Percentiles rank a stretch among this genome's conserved stretches.
Evolutionary conservation across 2,329 filamentous ascomycete species (phyloP).

Genomic region (Colletotrichum musae): DNA sequence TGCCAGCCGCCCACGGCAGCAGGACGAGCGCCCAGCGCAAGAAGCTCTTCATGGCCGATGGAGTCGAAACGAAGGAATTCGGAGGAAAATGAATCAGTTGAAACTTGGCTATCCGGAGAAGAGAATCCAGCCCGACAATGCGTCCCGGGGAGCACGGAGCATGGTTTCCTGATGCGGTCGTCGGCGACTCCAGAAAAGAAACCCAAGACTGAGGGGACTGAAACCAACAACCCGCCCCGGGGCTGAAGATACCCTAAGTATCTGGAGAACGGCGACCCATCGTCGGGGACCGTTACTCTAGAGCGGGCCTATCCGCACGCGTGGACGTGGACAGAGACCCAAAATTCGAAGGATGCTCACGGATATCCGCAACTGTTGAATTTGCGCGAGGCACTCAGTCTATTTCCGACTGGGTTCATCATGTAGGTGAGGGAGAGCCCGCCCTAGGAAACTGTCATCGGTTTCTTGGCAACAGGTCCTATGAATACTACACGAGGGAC

Average conservation of each 20-base stretch:
- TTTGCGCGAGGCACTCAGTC: constrained; percentile 1
- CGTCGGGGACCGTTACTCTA: background rate
- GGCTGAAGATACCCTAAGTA: constrained; percentile 18
- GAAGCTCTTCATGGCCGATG: constrained; percentile 23
- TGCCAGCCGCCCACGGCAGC: constrained; percentile 27
- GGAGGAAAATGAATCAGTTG: background rate
- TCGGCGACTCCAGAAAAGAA: constrained; percentile 2
- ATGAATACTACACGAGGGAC: constrained; percentile 2
- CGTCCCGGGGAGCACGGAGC: constrained; percentile 21
- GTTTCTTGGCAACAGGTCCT: constrained; percentile 17
- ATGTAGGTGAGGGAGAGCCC: background rate
- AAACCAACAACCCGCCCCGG: background rate
- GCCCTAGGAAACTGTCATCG: constrained; percentile 10
- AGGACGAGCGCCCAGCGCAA: constrained; percentile 15
- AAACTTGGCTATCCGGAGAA: background rate
- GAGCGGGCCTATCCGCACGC: constrained; percentile 13
- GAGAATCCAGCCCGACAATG: constrained; percentile 1
- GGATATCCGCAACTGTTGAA: constrained; percentile 16
- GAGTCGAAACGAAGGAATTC: constrained; percentile 8
- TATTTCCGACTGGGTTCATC: constrained; percentile 7
- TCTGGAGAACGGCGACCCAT: background rate
- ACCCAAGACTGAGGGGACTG: constrained; percentile 4
- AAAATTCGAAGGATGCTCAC: constrained; percentile 15
- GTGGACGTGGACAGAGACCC: background rate
- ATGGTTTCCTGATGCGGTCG: constrained; percentile 21